phyloP scores from a whole-genome alignment of 192 early-diverging fungal species.

The Diversispora epigaea region DNA sequence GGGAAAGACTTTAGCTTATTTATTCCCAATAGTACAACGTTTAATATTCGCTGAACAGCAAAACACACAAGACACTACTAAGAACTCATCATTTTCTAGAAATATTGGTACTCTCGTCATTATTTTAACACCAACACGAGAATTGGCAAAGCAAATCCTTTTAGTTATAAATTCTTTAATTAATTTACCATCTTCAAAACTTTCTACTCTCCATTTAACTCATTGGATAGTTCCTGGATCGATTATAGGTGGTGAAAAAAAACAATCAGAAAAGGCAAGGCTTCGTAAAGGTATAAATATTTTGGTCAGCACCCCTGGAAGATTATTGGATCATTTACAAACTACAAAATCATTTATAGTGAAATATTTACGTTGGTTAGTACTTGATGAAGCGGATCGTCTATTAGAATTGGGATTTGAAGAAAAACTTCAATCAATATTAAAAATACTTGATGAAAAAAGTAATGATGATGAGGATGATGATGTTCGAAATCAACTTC shows the following conservation, averaged over 20 bases:
- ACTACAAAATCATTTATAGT: constrained; percentile 83
- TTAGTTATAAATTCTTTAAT: constrained; percentile 74
- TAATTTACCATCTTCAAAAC: constrained; percentile 50
- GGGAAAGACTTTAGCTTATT: constrained; percentile 94
- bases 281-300: constrained; percentile 86
- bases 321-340: constrained; percentile 83
- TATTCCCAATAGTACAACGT: constrained; percentile 89
- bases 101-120: constrained; percentile 86
- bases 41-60: constrained; percentile 56
- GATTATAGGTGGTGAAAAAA: constrained; percentile 80
- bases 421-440: constrained; percentile 69
- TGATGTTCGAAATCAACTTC: constrained; percentile 33
- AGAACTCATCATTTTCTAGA: constrained; percentile 50
- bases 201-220: constrained; percentile 41
- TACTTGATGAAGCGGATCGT: constrained; percentile 97
- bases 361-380: constrained; percentile 88
- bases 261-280: constrained; percentile 77
- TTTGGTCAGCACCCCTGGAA: constrained; percentile 93
- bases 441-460: constrained; percentile 61
- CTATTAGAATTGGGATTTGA: constrained; percentile 94
- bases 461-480: constrained; percentile 42
- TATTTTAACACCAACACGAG: constrained; percentile 93
- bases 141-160: constrained; percentile 94
- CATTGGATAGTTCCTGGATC: constrained; percentile 86
- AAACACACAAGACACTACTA: constrained; percentile 32